A percentile compares a stretch with the other conserved stretches of the same genome.
Conservation (phyloP, 2,329 filamentous ascomycete species). For the Aspergillus flavus region DNA sequence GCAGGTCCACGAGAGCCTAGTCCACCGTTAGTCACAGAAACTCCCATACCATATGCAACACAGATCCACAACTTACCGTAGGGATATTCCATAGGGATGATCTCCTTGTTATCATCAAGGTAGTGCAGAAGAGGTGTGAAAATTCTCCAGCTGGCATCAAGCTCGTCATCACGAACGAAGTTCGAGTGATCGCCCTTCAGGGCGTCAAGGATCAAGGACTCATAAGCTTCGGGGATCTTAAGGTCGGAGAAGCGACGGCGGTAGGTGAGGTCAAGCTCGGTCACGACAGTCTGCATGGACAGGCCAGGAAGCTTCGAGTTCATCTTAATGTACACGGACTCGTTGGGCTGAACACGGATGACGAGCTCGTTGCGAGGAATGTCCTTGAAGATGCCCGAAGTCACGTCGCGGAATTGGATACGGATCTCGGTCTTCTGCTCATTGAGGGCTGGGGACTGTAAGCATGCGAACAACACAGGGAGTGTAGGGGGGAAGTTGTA, state of each 20-base stretch:
- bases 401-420: slow-evolving; percentile 99
- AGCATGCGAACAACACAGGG: slow-evolving; percentile 12
- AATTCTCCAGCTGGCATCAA: slow-evolving; percentile 97
- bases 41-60: neutral
- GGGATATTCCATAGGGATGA: slow-evolving; percentile 98
- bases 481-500: slow-evolving; percentile 25
- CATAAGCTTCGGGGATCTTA: slow-evolving; percentile 99
- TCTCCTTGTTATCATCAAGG: slow-evolving; percentile 98
- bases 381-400: slow-evolving; percentile 99
- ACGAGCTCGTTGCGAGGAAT: slow-evolving; percentile 99
- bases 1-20: slow-evolving; percentile 92
- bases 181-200: slow-evolving; percentile 99
- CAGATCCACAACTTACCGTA: slow-evolving; percentile 71
- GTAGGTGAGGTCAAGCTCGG: slow-evolving; percentile 97
- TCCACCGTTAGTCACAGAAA: slow-evolving; percentile 11
- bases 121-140: slow-evolving; percentile 98
- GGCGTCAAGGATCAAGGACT: slow-evolving; percentile 94
- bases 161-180: slow-evolving; percentile 95
- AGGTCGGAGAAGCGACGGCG: slow-evolving; percentile 97
- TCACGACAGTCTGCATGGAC: slow-evolving; percentile 99
- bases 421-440: slow-evolving; percentile 99
- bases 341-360: slow-evolving; percentile 98
- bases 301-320: slow-evolving; percentile 98
- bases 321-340: slow-evolving; percentile 99
- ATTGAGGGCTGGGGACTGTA: slow-evolving; percentile 68